Conservation (phyloP, 2,329 filamentous ascomycete species). For the Ascochyta viciae-villosae region DNA sequence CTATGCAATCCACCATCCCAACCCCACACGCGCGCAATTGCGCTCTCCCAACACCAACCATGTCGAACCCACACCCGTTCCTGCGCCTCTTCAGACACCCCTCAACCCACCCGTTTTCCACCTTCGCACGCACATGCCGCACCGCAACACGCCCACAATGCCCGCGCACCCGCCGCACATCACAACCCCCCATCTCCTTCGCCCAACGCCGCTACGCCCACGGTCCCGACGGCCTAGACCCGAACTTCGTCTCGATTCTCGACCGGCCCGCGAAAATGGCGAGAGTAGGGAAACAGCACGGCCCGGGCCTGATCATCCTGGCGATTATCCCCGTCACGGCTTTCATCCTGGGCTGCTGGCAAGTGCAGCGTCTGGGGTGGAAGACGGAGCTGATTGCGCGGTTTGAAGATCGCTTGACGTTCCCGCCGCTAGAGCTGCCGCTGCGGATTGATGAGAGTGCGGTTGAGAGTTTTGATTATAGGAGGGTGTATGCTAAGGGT, state of each 20-base stretch:
- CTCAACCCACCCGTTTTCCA: constrained; percentile 21
- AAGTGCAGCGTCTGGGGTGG: constrained; percentile 90
- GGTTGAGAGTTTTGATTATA: constrained; percentile 88
- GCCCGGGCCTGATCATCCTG: constrained; percentile 79
- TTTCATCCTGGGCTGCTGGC: constrained; percentile 91
- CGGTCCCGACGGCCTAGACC: constrained; percentile 66
- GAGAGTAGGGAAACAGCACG: constrained; percentile 75
- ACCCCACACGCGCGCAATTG: not conserved
- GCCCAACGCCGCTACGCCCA: constrained; percentile 27
- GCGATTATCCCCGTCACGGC: constrained; percentile 90
- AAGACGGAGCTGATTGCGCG: constrained; percentile 91
- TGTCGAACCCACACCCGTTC: constrained; percentile 46
- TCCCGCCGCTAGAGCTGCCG: constrained; percentile 83
- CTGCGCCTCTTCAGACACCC: constrained; percentile 41
- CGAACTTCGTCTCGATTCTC: constrained; percentile 82
- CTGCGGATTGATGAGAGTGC: constrained; percentile 81
- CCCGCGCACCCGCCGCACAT: constrained; percentile 37
- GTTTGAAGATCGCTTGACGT: constrained; percentile 89
- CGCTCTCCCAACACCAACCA: constrained; percentile 19
- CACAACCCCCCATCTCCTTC: constrained; percentile 24
- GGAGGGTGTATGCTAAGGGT: constrained; percentile 79
- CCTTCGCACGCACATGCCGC: constrained; percentile 14
- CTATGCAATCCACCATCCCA: not conserved
- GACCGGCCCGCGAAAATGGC: constrained; percentile 86
- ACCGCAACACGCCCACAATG: constrained; percentile 42